Evolutionary conservation across 2,329 filamentous ascomycete species (phyloP), one percentile per base, ranked within the genome.

Genomic region (Exserohilum turcica): DNA sequence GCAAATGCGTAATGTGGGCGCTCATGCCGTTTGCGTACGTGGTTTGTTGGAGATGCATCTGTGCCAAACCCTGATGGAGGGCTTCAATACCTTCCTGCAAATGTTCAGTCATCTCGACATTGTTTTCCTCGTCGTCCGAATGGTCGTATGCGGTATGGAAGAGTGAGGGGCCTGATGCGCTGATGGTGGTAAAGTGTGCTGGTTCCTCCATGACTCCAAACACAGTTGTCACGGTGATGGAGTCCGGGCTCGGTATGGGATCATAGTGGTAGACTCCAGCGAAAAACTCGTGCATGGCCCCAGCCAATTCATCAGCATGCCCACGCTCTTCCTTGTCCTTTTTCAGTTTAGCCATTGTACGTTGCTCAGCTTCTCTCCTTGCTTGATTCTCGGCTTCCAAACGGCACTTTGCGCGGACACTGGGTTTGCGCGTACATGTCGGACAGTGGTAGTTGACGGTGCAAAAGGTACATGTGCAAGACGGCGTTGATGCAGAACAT

Each of bases 401-500:
- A 6, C 69, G 66, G 49, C 75, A 77, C 31, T 71, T 73, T 6
- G 65, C 61, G 39, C 61, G 68, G 10, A 76, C 67, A 12, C 62
- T 58, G 24, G 66, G 58, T 48, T 75, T 75, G 29, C 60, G 65
- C 8, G 65, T 46, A 57, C 75, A 77, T 28, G 60, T 60, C 0
- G 74, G 74, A 48, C 75, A 77, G 57, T 77, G 72, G 48, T 67
- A 77, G 52, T 72, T 72, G 12, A 65, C 65, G 1, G 67, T 71
- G 61, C 75, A 77, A 52, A 71, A 75, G 2, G 67, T 66, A 64
- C 75, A 77, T 16, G 68, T 62, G 56, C 75, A 77, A 3, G 60
- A 52, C 12, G 72, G 67, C 19, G 70, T 70, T 5, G 57, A 52
- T 7, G 58, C 50, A 21, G 63, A 56, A 45, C 73, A 76, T 67